These are phyloP conservation scores for Sporopachydermia quercuum DNA, from an alignment of 805 yeast species.

Conservation along the genomic window DNA sequence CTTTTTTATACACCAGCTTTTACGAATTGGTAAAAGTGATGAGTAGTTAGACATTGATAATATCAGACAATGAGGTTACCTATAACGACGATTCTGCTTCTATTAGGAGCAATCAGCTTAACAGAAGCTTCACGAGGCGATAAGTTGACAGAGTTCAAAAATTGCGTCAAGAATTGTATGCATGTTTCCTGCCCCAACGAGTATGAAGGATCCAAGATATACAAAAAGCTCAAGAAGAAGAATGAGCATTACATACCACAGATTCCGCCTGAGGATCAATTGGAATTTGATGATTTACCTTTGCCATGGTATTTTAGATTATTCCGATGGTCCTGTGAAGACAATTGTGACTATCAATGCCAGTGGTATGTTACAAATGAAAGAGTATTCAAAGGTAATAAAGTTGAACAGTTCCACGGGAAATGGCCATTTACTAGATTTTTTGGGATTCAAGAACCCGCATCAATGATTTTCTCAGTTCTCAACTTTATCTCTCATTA, in stretches of 20 bases:
- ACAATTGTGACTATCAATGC: conserved; percentile 88
- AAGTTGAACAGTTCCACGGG: conserved; percentile 80
- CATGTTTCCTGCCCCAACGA: conserved; percentile 22
- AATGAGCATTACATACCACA: conserved; percentile 14
- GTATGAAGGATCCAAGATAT: conserved; percentile 1
- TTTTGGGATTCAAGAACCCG: conserved; percentile 74
- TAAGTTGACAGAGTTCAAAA: conserved; percentile 29
- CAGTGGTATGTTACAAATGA: conserved; percentile 58
- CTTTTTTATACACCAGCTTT: too few relatives aligned
- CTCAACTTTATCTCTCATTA: conserved; percentile 55
- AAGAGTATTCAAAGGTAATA: conserved; percentile 32
- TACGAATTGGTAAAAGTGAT: too few relatives aligned
- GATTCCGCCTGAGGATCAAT: conserved; percentile 14
- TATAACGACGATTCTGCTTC: too few relatives aligned
- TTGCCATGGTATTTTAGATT: conserved; percentile 27
- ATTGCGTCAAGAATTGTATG: conserved; percentile 26
- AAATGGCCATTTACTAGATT: conserved; percentile 89
- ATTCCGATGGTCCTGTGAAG: conserved; percentile 59
- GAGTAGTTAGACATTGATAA: too few relatives aligned
- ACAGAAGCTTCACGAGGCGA: conserved; percentile 43
- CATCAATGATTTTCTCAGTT: conserved; percentile 66
- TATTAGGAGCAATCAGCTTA: too few relatives aligned
- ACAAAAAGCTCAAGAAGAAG: conserved; percentile 12
- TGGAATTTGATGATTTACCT: conserved; percentile 21
- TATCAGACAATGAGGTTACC: too few relatives aligned